Conservation (phyloP, 2,329 filamentous ascomycete genomes). For the Arthrobotrys pseudoclavata region DNA sequence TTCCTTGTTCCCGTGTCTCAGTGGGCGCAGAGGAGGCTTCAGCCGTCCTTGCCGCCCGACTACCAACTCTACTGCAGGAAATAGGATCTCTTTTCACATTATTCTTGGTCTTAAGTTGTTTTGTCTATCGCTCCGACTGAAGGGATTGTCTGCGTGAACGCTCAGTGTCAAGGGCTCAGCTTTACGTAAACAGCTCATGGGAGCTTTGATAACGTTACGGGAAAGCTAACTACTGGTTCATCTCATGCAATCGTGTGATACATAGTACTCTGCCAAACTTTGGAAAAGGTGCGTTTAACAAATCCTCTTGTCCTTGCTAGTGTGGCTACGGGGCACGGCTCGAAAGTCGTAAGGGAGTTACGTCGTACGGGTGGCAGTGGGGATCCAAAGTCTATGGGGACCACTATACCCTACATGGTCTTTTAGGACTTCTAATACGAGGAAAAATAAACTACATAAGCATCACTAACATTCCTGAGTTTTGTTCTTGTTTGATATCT, state of each 20-base stretch:
- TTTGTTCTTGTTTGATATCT: constrained; percentile 35
- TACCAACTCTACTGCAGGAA: constrained; percentile 9
- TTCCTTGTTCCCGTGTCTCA: constrained; percentile 60
- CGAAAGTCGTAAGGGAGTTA: constrained; percentile 6
- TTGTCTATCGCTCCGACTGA: constrained; percentile 29
- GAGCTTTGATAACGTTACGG: constrained; percentile 25
- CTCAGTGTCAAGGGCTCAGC: constrained; percentile 18
- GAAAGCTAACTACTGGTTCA: constrained; percentile 36
- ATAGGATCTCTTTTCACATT: constrained; percentile 16
- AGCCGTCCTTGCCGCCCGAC: constrained; percentile 59
- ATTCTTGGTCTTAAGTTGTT: not conserved
- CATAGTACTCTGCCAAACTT: constrained; percentile 56
- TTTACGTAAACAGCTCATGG: constrained; percentile 51
- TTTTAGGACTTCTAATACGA: constrained; percentile 26
- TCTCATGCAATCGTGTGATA: constrained; percentile 23
- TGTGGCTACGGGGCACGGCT: constrained; percentile 19
- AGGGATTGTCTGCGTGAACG: constrained; percentile 27
- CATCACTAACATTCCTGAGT: constrained; percentile 30
- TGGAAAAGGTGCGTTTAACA: constrained; percentile 54
- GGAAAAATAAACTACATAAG: constrained; percentile 15
- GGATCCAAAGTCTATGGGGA: constrained; percentile 7
- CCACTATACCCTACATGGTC: constrained; percentile 24
- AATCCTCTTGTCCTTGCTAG: constrained; percentile 9
- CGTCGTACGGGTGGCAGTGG: constrained; percentile 10
- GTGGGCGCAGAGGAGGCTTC: constrained; percentile 49